Evolutionary conservation across 305 asterid species (phyloP).

Genomic region (Fraxinus platypoda): DNA sequence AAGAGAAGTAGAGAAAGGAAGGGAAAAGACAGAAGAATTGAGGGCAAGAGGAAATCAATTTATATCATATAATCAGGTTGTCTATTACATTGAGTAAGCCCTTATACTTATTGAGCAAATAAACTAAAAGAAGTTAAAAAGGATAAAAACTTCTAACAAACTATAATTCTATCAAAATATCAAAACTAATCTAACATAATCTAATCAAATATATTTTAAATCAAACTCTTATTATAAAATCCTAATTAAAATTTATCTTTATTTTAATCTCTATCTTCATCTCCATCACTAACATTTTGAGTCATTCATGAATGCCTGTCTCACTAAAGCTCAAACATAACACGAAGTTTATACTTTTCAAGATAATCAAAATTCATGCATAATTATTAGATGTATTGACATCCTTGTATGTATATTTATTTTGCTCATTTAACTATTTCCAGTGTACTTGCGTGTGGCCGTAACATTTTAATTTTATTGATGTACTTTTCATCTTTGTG

Average conservation of each 20-base stretch:
- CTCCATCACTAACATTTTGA: not conserved
- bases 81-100: not conserved
- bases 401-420: constrained; percentile 5
- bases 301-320: not conserved
- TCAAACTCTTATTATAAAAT: not conserved
- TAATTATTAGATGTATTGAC: not conserved
- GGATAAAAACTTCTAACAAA: not conserved
- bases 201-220: not conserved
- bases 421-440: not conserved
- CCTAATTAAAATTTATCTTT: not conserved
- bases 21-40: not conserved
- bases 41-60: not conserved
- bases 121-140: not conserved
- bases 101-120: not conserved
- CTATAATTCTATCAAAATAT: not conserved
- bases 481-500: constrained; percentile 5
- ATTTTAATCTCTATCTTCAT: not conserved
- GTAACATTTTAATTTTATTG: not conserved
- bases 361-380: not conserved
- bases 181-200: not conserved
- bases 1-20: not conserved
- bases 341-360: not conserved
- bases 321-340: not conserved
- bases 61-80: not conserved
- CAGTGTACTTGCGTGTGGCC: not conserved